Base-by-base conservation (phyloP, 2,329 filamentous ascomycete genomes). In the Botryotinia convoluta region DNA sequence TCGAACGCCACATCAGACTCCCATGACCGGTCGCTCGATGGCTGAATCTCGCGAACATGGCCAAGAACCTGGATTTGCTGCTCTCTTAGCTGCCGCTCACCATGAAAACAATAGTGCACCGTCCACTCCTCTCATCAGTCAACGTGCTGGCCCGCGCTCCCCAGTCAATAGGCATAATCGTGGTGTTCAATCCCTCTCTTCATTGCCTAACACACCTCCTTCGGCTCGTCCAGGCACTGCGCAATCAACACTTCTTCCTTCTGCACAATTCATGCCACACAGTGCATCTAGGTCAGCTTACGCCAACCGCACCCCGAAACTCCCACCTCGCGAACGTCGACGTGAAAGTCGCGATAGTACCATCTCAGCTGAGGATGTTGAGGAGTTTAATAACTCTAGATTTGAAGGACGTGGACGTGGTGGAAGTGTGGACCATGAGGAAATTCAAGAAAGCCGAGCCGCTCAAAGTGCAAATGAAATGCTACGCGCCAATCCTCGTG, bases 311-410 rank as follows among this genome's bases (percentile, higher is more conserved):
- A 77, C 51, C 42, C 75, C 14, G 64, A 69, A 60, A 68, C 18
- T 77, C 78, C 77, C 77, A 74, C 73, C 57, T 83, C 72, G 88
- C 88, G 82, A 94, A 37, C 84, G 84, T 67, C 86, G 88, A 54
- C 88, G 89, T 70, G 90, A 90, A 82, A 94, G 93, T 81, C 90
- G 93, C 74, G 94, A 97, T 81, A 95, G 93, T 83, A 97, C 93
- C 2, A 94, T 96, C 67, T 96, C 93, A 1, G 91, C 89, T 32
- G 88, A 87, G 1, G 88, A 89, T 61, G 80, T 81, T 12, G 86
- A 87, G 32, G 87, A 89, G 77, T 83, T 89, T 37, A 86, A 86
- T 0, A 84, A 87, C 7, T 86, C 88, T 74, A 87, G 87, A 0
- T 77, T 75, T 72, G 74, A 73, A 68, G 77, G 74, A 69, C 71